Conservation (phyloP, 441 rosid genomes). For the Jatropha multifida region DNA sequence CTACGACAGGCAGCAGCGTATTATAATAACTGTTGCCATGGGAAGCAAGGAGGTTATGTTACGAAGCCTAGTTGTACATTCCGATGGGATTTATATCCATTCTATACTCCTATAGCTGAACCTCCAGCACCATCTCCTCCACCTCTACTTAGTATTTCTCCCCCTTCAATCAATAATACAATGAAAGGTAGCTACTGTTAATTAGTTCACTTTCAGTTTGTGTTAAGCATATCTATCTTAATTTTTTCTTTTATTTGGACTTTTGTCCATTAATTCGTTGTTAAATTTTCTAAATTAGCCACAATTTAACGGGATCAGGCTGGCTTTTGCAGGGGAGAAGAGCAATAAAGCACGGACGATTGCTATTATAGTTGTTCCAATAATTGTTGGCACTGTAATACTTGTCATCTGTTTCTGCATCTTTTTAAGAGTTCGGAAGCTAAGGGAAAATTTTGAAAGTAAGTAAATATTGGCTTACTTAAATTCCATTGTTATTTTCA, state of each 20-base stretch:
- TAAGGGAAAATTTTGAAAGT: conserved; percentile 7
- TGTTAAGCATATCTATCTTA: no score
- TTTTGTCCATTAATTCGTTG: no score
- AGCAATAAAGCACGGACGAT: conserved; percentile 25
- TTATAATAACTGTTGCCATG: conserved; percentile 35
- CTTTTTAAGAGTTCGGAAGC: background rate
- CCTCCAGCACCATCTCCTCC: conserved; percentile 8
- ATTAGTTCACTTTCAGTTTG: no score
- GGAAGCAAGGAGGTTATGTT: conserved; percentile 32
- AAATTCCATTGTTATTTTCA: no score
- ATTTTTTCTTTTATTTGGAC: no score
- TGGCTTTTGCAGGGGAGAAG: conserved; percentile 30
- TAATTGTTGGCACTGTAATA: conserved; percentile 23
- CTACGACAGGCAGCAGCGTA: conserved; percentile 8
- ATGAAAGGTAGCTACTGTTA: no score
- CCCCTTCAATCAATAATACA: no score
- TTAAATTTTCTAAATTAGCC: no score
- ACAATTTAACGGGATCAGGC: background rate
- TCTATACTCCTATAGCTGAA: conserved; percentile 13
- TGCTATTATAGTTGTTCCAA: conserved; percentile 28
- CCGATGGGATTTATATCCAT: conserved; percentile 34
- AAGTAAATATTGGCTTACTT: background rate
- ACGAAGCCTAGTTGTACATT: conserved; percentile 36
- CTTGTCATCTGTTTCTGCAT: conserved; percentile 24
- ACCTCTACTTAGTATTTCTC: background rate